Evolutionary conservation across 768 basidiomycete species (phyloP).

Genomic region (Pluteus cervinus): DNA sequence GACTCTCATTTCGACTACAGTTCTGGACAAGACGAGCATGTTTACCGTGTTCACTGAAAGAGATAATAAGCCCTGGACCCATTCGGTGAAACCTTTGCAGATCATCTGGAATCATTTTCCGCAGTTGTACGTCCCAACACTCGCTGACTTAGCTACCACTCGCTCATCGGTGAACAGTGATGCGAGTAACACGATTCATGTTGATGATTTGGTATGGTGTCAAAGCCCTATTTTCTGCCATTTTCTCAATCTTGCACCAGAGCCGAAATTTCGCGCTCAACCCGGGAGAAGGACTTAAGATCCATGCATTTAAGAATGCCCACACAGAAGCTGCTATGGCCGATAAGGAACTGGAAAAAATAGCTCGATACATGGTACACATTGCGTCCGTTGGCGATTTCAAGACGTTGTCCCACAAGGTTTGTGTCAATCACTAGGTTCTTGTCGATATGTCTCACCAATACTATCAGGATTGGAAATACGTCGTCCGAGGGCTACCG

Average conservation of each 20-base stretch:
- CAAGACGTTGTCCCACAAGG: conserved; percentile 60
- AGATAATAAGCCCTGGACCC: conserved; percentile 68
- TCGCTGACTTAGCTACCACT: background rate
- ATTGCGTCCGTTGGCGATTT: conserved; percentile 60
- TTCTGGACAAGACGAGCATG: conserved; percentile 85
- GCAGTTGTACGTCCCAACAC: conserved; percentile 52
- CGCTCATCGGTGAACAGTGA: conserved; percentile 29
- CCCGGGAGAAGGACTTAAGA: conserved; percentile 77
- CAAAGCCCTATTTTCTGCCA: conserved; percentile 5
- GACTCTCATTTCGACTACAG: conserved; percentile 24
- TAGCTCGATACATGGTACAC: conserved; percentile 60
- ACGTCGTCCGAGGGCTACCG: conserved; percentile 35
- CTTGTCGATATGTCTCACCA: background rate
- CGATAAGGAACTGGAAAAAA: conserved; percentile 64
- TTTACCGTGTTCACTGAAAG: conserved; percentile 78
- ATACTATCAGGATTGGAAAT: conserved; percentile 43
- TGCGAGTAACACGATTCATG: conserved; percentile 74
- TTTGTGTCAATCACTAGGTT: conserved; percentile 23
- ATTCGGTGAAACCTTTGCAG: conserved; percentile 76
- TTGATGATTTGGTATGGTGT: conserved; percentile 70
- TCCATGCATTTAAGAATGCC: conserved; percentile 75
- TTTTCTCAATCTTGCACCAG: conserved; percentile 24
- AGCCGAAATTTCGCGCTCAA: conserved; percentile 87
- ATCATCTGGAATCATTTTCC: conserved; percentile 88
- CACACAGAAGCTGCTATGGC: conserved; percentile 57